Evolutionary conservation across 2,329 filamentous ascomycete species (phyloP), one percentile per base, ranked within the genome.

Genomic region (Ustulina deusta): DNA sequence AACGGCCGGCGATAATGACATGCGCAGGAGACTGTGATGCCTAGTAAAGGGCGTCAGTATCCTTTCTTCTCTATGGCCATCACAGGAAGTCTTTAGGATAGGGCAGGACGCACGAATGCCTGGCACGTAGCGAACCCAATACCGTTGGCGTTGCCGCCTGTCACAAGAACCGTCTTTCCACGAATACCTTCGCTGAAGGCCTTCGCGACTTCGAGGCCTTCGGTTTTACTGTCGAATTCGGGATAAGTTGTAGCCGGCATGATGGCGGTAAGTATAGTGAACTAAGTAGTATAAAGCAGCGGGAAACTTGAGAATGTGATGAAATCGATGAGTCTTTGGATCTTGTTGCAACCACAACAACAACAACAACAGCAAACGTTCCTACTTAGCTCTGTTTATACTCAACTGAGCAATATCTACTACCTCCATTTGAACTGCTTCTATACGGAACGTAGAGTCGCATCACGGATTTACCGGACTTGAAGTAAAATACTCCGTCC

Each of bases 191-290:
- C 71, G 9, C 74, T 69, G 60, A 83, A 82, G 17, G 75, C 75
- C 44, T 76, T 73, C 25, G 80, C 79, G 13, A 83, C 80, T 25
- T 82, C 79, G 9, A 78, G 60, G n/a, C 70, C 79, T 67, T 81
- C 78, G 17, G 81, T 83, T 0, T 77, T 67, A 1, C 63, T 63
- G 56, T 77, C 73, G 66, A 80, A 82, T 22, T 79, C 73, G 27
- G 79, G 66, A 68, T 81, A 69, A 20, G 78, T 79, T 57, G 78
- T 80, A 29, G 69, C 48, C n/a, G 74, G 66, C 74, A 76, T 76
- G 36, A 54, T 74, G 63, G 20, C 7, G 22, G 17, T 44, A 20
- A 25, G 10, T 32, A 11, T 40, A 6, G 38, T 27, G 6, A 9
- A 54, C 11, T 40, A 22, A 9, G 15, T 25, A 36, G 38, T 25